A percentile compares a stretch with the other conserved stretches of the same genome.
These are phyloP conservation scores for Pyrrhoderma noxium DNA, from an alignment of 1,284 basidiomycete species.

Conservation along the genomic window DNA sequence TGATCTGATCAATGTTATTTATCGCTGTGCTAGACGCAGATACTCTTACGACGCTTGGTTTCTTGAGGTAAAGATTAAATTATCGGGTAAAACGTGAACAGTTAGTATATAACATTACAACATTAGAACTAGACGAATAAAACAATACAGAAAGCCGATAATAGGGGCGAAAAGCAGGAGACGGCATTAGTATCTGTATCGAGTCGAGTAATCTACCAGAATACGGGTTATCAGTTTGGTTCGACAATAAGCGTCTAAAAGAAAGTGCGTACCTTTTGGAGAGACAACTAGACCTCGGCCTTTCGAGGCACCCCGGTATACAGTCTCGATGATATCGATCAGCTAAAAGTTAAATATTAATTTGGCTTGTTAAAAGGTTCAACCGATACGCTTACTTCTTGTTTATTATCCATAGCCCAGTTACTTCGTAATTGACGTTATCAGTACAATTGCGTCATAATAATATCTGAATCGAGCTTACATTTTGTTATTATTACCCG, in stretches of 20 bases:
- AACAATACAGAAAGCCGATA: neutral
- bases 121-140: neutral
- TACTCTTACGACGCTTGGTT: too few relatives aligned
- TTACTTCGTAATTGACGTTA: conserved; percentile 47
- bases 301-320: conserved; percentile 96
- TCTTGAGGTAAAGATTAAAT: too few relatives aligned
- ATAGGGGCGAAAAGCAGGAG: too few relatives aligned
- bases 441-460: conserved; percentile 4
- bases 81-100: too few relatives aligned
- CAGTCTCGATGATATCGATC: conserved; percentile 98
- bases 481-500: conserved; percentile 99
- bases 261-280: conserved; percentile 68
- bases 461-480: conserved; percentile 34
- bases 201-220: conserved; percentile 82
- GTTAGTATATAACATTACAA: neutral
- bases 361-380: neutral
- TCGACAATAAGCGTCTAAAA: neutral
- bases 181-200: conserved; percentile 61
- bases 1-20: too few relatives aligned
- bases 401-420: conserved; percentile 96
- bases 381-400: conserved; percentile 57
- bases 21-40: too few relatives aligned
- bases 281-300: conserved; percentile 97
- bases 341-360: conserved; percentile 42
- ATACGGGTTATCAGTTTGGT: conserved; percentile 13